Conservation (phyloP, 805 yeast species). For the Spathaspora gorwiae region DNA sequence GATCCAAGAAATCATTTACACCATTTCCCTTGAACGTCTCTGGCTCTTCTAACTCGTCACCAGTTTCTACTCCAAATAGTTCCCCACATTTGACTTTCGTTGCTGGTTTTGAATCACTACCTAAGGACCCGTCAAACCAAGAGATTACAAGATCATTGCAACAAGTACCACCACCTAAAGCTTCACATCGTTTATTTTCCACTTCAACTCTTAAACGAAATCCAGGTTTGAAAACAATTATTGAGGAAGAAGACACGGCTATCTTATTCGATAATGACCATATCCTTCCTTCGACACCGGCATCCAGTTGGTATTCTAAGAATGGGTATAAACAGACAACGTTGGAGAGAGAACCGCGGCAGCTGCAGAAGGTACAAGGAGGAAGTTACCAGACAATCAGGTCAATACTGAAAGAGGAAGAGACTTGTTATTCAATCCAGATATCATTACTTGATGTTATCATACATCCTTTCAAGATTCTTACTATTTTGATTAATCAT, state of each 20-base stretch:
- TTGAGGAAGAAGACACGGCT: constrained; percentile 6
- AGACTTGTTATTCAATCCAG: no score
- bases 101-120: background rate
- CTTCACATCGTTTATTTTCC: background rate
- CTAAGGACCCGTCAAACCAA: background rate
- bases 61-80: constrained; percentile 1
- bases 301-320: background rate
- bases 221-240: constrained; percentile 5
- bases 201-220: background rate
- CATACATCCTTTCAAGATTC: background rate
- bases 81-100: background rate
- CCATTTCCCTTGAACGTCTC: constrained; percentile 7
- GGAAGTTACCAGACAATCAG: no score
- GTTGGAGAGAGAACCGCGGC: no score
- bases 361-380: no score
- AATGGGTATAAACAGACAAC: no score
- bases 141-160: background rate
- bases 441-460: background rate
- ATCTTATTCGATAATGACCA: background rate
- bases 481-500: background rate
- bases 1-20: constrained; percentile 1
- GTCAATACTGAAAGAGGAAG: no score
- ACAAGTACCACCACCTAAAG: constrained; percentile 1
- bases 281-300: background rate
- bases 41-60: background rate